These are phyloP conservation scores for Microbotryum scabiosae DNA, from an alignment of 1,284 basidiomycete genomes.

Conservation along the genomic window DNA sequence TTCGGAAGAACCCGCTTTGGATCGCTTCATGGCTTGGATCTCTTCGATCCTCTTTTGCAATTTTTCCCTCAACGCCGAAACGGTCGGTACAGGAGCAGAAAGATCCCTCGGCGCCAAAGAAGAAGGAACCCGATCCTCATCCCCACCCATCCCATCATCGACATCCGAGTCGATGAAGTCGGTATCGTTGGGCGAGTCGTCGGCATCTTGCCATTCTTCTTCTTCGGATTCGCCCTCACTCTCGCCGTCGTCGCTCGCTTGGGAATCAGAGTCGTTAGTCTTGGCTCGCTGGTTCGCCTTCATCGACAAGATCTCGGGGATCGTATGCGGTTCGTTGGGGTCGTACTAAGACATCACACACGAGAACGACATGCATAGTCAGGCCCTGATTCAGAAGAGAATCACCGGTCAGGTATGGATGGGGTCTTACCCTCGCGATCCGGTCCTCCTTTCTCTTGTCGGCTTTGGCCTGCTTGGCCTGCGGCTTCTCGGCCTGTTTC, in stretches of 20 bases:
- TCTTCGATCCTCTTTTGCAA: conserved; percentile 65
- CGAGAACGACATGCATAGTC: no score
- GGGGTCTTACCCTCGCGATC: conserved; percentile 59
- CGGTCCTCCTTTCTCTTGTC: conserved; percentile 69
- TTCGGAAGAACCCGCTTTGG: conserved; percentile 39
- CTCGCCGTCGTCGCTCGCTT: conserved; percentile 36
- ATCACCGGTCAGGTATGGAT: no score
- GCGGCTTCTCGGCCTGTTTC: conserved; percentile 68
- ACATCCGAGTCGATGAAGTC: conserved; percentile 39
- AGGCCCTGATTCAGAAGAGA: no score
- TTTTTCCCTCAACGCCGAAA: conserved; percentile 64
- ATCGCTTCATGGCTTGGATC: conserved; percentile 48
- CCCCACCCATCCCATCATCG: conserved; percentile 31
- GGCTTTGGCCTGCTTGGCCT: conserved; percentile 22
- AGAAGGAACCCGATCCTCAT: conserved; percentile 44
- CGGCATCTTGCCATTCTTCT: conserved; percentile 40
- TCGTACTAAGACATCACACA: conserved; percentile 57
- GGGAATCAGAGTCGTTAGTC: conserved; percentile 44
- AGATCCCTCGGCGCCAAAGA: conserved; percentile 48
- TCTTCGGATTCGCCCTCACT: conserved; percentile 38
- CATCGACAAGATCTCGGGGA: conserved; percentile 55
- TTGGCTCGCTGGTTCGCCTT: conserved; percentile 44
- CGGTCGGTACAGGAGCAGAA: conserved; percentile 37
- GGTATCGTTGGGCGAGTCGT: conserved; percentile 33
- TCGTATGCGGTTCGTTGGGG: conserved; percentile 74